phyloP scores from a whole-genome alignment of 371 early-diverging fungal species.

The Choanephora cucurbitarum region DNA sequence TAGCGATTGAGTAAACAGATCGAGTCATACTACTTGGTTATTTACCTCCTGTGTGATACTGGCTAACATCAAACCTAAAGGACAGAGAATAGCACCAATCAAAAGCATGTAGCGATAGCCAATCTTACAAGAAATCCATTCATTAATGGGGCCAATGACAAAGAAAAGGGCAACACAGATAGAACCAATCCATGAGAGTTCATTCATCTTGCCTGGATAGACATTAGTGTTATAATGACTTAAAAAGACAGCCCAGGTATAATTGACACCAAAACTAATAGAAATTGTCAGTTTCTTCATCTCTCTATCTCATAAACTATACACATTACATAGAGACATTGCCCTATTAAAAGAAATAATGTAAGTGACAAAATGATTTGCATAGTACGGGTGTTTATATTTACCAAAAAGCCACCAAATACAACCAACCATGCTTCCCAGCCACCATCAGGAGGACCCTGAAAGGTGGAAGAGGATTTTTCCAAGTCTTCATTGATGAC shows the following conservation, averaged over 20 bases:
- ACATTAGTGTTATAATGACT: slow-evolving; percentile 32
- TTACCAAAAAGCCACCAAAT: slow-evolving; percentile 39
- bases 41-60: slow-evolving; percentile 50
- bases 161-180: slow-evolving; percentile 41
- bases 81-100: slow-evolving; percentile 50
- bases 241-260: slow-evolving; percentile 43
- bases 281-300: too few species aligned
- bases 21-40: too few species aligned
- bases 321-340: slow-evolving; percentile 41
- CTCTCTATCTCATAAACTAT: too few species aligned
- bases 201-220: slow-evolving; percentile 31
- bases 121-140: slow-evolving; percentile 48
- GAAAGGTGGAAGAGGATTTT: not conserved
- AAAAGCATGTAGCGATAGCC: slow-evolving; percentile 57
- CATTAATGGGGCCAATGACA: slow-evolving; percentile 46
- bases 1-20: too few species aligned
- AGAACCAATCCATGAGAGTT: slow-evolving; percentile 46
- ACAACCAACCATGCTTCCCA: slow-evolving; percentile 32
- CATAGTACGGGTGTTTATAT: not conserved
- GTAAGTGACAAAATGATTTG: not conserved
- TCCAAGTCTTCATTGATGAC: not conserved
- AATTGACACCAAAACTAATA: slow-evolving; percentile 41
- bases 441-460: slow-evolving; percentile 36
- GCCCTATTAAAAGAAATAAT: slow-evolving; percentile 22
- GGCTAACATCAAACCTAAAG: slow-evolving; percentile 62